Evolutionary conservation across 1,139 yeast species (phyloP).

Genomic region (Keqinozyma sinolaborantium): DNA sequence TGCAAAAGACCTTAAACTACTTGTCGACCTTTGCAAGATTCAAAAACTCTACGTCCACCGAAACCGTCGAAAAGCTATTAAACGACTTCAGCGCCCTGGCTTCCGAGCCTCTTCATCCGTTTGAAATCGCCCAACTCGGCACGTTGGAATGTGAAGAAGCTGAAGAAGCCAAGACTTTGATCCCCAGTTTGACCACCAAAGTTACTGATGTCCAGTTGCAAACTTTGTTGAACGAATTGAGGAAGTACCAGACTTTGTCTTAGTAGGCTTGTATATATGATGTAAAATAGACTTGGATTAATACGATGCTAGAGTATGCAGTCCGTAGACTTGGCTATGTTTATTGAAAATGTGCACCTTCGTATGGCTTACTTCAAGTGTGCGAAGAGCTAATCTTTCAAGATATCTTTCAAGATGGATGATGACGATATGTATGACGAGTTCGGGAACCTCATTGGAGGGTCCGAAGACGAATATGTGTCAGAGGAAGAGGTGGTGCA

Average conservation of each 20-base stretch:
- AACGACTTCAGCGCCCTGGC: conserved; percentile 63
- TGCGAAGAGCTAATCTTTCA: too few species aligned
- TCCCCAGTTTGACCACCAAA: conserved; percentile 80
- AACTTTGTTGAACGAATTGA: conserved; percentile 79
- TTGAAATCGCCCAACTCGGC: conserved; percentile 93
- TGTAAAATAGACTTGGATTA: background rate
- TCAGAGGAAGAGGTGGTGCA: conserved; percentile 12
- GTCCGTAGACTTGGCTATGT: background rate
- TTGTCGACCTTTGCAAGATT: conserved; percentile 84
- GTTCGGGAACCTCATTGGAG: conserved; percentile 75
- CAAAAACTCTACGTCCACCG: conserved; percentile 87
- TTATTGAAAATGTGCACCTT: background rate
- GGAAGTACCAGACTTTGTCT: conserved; percentile 54
- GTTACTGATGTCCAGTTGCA: conserved; percentile 86
- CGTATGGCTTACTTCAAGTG: too few species aligned
- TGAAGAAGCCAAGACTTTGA: conserved; percentile 92
- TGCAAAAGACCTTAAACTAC: conserved; percentile 89
- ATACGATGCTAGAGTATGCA: background rate
- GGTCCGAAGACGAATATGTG: conserved; percentile 12
- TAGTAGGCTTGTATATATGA: conserved; percentile 8
- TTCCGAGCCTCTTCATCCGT: conserved; percentile 74
- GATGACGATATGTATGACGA: conserved; percentile 47
- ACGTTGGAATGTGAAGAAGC: conserved; percentile 94
- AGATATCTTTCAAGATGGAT: too few species aligned
- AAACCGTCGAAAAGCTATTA: conserved; percentile 85